phyloP scores from a whole-genome alignment of 225 moss, liverwort and hornwort species.

The Pleurozium schreberi region DNA sequence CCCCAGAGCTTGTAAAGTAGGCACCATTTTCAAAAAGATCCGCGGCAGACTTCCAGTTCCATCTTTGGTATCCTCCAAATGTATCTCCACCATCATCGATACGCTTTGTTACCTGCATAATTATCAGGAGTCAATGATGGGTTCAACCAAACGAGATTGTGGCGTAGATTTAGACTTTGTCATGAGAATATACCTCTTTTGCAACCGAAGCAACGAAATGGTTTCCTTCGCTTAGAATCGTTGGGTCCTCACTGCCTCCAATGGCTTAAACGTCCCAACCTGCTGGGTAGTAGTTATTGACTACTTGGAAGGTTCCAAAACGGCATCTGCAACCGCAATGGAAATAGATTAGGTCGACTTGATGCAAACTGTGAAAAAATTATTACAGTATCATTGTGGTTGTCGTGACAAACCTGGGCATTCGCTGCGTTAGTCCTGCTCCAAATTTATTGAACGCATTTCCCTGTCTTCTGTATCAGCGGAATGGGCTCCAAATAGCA shows the following conservation, averaged over 20 bases:
- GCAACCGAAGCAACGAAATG: slow-evolving; percentile 2
- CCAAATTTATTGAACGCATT: slow-evolving; percentile 20
- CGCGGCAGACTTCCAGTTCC: slow-evolving; percentile 8
- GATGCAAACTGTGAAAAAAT: not conserved
- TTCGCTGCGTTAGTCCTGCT: not conserved
- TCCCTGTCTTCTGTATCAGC: slow-evolving; percentile 1
- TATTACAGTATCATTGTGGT: not conserved
- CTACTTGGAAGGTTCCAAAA: slow-evolving; percentile 16
- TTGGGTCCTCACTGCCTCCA: slow-evolving; percentile 19
- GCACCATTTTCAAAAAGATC: slow-evolving; percentile 11
- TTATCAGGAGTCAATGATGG: not conserved
- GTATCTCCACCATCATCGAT: slow-evolving; percentile 10
- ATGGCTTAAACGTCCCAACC: slow-evolving; percentile 21
- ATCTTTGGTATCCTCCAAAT: slow-evolving; percentile 7
- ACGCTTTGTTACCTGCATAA: slow-evolving; percentile 8
- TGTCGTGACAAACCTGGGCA: slow-evolving; percentile 9
- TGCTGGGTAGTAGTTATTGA: slow-evolving; percentile 18
- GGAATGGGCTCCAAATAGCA: slow-evolving; percentile 10
- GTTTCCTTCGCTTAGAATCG: slow-evolving; percentile 13
- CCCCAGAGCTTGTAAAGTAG: slow-evolving; percentile 13
- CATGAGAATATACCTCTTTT: not conserved
- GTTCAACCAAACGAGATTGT: not conserved
- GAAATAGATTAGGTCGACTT: not conserved
- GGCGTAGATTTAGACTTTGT: not conserved
- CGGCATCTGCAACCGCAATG: not conserved